These are phyloP conservation scores for Trametes hirsuta DNA, from an alignment of 1,284 basidiomycete species.

Conservation along the genomic window DNA sequence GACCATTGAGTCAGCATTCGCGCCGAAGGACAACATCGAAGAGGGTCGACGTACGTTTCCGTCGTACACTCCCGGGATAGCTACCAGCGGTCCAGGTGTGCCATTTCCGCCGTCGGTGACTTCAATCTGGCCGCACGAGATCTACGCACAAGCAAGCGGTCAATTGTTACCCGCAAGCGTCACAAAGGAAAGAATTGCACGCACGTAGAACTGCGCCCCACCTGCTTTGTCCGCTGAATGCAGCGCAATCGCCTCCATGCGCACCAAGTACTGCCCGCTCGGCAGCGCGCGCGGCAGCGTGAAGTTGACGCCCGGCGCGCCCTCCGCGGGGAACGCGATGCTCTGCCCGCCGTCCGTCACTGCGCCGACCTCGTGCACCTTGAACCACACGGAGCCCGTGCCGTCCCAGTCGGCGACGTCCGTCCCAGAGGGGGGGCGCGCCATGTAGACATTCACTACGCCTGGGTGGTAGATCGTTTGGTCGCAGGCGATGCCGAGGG, in stretches of 20 bases:
- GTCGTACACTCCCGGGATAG: constrained; percentile 42
- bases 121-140: constrained; percentile 34
- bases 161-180: not conserved
- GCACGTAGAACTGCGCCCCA: constrained; percentile 37
- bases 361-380: constrained; percentile 47
- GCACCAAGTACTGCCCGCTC: constrained; percentile 49
- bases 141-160: constrained; percentile 16
- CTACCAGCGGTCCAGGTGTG: constrained; percentile 37
- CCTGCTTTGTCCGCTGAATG: constrained; percentile 46
- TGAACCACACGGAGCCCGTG: constrained; percentile 50
- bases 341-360: constrained; percentile 38
- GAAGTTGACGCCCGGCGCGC: constrained; percentile 40
- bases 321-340: constrained; percentile 43
- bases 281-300: constrained; percentile 46
- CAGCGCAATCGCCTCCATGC: constrained; percentile 56
- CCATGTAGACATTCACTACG: constrained; percentile 39
- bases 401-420: constrained; percentile 43
- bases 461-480: constrained; percentile 22
- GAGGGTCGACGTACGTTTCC: constrained; percentile 24
- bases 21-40: no score
- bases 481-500: constrained; percentile 33
- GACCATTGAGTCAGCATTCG: not conserved
- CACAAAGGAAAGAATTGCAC: constrained; percentile 10
- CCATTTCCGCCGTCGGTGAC: constrained; percentile 40
- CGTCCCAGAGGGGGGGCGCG: constrained; percentile 41